Evolutionary conservation across 768 basidiomycete species (phyloP), one percentile per base, ranked within the genome.

Genomic region (Pisolithus albus): DNA sequence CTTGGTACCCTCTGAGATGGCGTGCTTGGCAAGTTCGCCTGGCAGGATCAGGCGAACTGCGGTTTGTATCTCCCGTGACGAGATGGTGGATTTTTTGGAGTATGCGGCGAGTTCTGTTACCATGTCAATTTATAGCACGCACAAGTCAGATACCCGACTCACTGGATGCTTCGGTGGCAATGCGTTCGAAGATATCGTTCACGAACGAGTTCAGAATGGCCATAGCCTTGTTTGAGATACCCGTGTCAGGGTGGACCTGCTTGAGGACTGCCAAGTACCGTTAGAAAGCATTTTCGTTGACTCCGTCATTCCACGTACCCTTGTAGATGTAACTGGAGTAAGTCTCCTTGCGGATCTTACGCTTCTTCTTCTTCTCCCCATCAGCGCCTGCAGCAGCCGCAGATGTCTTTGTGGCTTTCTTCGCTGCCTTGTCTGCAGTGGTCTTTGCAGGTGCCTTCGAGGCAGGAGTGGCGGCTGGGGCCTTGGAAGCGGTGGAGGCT

Each of bases 51-150:
- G 79, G 52, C 94, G 88, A 47, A 96, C 94, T 38, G 90, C 80
- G 28, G 95, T 98, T 73, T 97, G 95, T 64, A 98, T 98, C 73
- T 98, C 95, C 53, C 95, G 89, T 21, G 92, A 96, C 18, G 94
- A 95, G 70, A 98, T 98, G 41, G 95, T 97, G 3, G 95, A 96
- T 73, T 96, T 95, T 82, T 97, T 95, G 51, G 94, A 96, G 80
- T 98, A 98, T 1, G 91, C 82, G 51, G 94, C 92, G 64, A 98
- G 92, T 74, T 95, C 89, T 92, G 21, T 16, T 40, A 34, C 2
- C 2, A 9, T 3, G 3, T 51, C 49, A 54, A 52, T 34, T 11
- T 47, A 9, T 19, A 26, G 7, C 16, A 30, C 37, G 3, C 34
- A 32, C 8, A 13, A 1, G n/a, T 23, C 21, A 26, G 0, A 41